Percentiles rank a stretch among this genome's conserved stretches.
Evolutionary conservation across 148 eudicot genomes (phyloP).

Genomic region (Silene conica): DNA sequence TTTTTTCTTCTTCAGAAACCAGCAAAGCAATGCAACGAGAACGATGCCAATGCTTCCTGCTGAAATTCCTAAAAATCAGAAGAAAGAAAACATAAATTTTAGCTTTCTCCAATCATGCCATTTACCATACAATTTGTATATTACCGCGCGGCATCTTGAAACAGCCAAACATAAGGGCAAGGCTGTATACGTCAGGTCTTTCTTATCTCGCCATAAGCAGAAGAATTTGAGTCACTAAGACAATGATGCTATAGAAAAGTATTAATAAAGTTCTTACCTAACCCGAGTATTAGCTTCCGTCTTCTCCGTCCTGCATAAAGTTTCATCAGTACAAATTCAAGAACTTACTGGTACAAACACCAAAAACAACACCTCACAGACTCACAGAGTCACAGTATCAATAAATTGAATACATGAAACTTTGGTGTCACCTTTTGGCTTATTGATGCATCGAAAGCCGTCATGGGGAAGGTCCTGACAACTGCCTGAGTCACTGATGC

Average conservation of each 20-base stretch:
- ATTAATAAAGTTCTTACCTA: conserved; percentile 19
- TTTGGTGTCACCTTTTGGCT: conserved; percentile 21
- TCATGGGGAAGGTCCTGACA: conserved; percentile 21
- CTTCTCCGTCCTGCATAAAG: conserved; percentile 25
- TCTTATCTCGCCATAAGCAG: not conserved
- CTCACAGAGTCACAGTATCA: no score
- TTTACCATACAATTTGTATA: no score
- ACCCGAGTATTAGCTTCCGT: conserved; percentile 16
- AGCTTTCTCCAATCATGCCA: not conserved
- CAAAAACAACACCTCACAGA: not conserved
- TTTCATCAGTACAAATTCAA: not conserved
- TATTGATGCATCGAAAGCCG: conserved; percentile 26
- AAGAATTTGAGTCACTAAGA: not conserved
- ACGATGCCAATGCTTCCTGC: conserved; percentile 20
- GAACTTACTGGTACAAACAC: not conserved
- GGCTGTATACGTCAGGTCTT: no score
- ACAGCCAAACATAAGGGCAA: no score
- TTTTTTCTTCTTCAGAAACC: conserved; percentile 17
- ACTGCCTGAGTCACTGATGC: conserved; percentile 20
- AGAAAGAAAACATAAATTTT: not conserved
- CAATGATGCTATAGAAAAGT: not conserved
- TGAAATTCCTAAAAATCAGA: conserved; percentile 18
- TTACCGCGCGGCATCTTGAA: no score
- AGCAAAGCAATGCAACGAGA: conserved; percentile 13
- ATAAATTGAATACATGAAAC: not conserved